Evolutionary conservation across 179 eudicot species (phyloP).

Genomic region (Beta lomatogona): DNA sequence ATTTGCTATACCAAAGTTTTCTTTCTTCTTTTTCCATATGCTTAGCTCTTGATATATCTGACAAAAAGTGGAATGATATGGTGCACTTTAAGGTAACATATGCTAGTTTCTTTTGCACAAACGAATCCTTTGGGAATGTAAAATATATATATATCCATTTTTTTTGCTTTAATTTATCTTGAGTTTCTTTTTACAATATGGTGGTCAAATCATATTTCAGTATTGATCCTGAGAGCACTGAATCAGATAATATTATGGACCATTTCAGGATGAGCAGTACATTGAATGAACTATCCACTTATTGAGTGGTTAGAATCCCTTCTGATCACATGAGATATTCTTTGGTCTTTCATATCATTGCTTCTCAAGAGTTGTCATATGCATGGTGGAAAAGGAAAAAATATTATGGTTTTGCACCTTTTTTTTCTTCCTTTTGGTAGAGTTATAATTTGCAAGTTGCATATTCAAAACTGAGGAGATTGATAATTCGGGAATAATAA

Average conservation of each 20-base stretch:
- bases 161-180: not conserved
- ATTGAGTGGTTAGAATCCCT: slow-evolving; percentile 28
- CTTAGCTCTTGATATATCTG: slow-evolving; percentile 7
- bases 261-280: slow-evolving; percentile 25
- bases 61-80: slow-evolving; percentile 29
- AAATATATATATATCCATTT: not conserved
- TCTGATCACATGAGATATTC: slow-evolving; percentile 20
- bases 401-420: not conserved
- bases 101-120: not conserved
- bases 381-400: not conserved
- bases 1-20: not conserved
- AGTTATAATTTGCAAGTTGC: not conserved
- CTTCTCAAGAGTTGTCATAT: not conserved
- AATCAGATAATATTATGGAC: slow-evolving; percentile 10
- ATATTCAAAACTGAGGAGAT: not conserved
- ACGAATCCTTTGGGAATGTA: slow-evolving; percentile 3
- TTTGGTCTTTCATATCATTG: slow-evolving; percentile 5
- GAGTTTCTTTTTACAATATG: not conserved
- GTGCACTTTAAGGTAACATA: slow-evolving; percentile 38
- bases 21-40: slow-evolving; percentile 9
- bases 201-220: not conserved
- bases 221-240: not conserved
- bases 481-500: not conserved
- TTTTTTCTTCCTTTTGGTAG: no score
- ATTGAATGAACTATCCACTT: slow-evolving; percentile 29